These are phyloP conservation scores for Penicillium tannophilum DNA, from an alignment of 495 filamentous ascomycete species.

Conservation along the genomic window DNA sequence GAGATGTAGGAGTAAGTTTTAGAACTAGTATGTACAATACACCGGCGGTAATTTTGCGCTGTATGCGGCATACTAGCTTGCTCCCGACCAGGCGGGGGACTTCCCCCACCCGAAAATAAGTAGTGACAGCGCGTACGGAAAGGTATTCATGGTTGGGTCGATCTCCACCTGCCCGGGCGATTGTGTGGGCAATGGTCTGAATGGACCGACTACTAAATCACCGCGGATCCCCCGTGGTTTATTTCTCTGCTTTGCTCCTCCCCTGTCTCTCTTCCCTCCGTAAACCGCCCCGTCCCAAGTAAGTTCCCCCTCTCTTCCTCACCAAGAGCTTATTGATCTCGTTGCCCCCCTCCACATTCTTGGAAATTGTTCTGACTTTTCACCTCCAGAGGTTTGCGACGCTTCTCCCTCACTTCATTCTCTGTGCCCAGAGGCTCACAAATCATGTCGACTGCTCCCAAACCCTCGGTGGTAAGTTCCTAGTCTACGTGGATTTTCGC, in stretches of 20 bases:
- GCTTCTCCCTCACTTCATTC: neutral
- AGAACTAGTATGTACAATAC: neutral
- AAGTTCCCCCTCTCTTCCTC: constrained; percentile 3
- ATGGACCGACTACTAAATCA: constrained; percentile 13
- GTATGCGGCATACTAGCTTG: neutral
- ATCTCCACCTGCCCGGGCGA: constrained; percentile 7
- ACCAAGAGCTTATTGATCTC: constrained; percentile 18
- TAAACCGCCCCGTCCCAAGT: constrained; percentile 7
- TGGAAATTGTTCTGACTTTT: constrained; percentile 3
- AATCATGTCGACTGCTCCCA: constrained; percentile 70
- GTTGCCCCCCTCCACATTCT: neutral
- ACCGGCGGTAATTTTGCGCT: neutral
- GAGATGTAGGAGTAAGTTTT: neutral
- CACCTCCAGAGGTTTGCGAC: constrained; percentile 8
- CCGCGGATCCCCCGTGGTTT: constrained; percentile 8
- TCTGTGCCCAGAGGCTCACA: constrained; percentile 13
- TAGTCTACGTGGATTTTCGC: neutral
- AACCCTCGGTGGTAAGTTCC: constrained; percentile 64
- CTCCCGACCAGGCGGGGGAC: neutral
- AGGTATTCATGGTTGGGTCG: neutral
- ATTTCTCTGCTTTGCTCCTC: constrained; percentile 4
- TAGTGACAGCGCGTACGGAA: constrained; percentile 5
- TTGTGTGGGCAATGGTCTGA: constrained; percentile 9
- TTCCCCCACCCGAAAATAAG: constrained; percentile 1
- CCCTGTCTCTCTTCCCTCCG: constrained; percentile 13